A percentile compares a stretch with the other conserved stretches of the same genome.
These are phyloP conservation scores for Butyriboletus pseudospeciosus DNA, from an alignment of 1,284 basidiomycete genomes.

Conservation along the genomic window DNA sequence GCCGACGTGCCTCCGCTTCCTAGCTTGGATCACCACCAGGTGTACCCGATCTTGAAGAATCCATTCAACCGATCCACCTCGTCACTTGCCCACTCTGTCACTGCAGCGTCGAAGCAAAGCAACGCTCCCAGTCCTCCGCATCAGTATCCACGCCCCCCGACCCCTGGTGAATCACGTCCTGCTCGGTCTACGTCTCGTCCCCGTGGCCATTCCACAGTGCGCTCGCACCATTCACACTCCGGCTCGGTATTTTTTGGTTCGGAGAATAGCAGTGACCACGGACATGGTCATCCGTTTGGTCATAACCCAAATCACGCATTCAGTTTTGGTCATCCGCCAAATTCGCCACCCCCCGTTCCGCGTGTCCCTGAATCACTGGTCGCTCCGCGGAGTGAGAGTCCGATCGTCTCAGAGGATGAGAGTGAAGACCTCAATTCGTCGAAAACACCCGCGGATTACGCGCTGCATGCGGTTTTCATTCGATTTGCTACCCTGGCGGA, in stretches of 20 bases:
- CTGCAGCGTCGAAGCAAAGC: slow-evolving; percentile 36
- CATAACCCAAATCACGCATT: slow-evolving; percentile 26
- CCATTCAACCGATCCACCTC: slow-evolving; percentile 77
- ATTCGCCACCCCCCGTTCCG: slow-evolving; percentile 72
- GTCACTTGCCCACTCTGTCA: slow-evolving; percentile 48
- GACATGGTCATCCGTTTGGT: slow-evolving; percentile 40
- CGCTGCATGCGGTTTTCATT: slow-evolving; percentile 81
- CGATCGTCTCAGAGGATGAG: slow-evolving; percentile 54
- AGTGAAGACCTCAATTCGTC: slow-evolving; percentile 59
- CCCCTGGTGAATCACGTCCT: slow-evolving; percentile 50
- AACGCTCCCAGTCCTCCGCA: slow-evolving; percentile 39
- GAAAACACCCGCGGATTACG: slow-evolving; percentile 81
- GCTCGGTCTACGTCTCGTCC: slow-evolving; percentile 41
- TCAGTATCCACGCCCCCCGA: slow-evolving; percentile 50
- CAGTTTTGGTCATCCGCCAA: slow-evolving; percentile 34
- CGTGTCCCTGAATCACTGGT: slow-evolving; percentile 62
- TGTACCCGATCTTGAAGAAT: slow-evolving; percentile 66
- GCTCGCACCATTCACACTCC: slow-evolving; percentile 69
- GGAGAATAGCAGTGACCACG: slow-evolving; percentile 65
- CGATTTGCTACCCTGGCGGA: slow-evolving; percentile 78
- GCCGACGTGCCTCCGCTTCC: slow-evolving; percentile 63
- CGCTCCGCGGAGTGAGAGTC: slow-evolving; percentile 46
- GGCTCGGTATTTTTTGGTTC: slow-evolving; percentile 67
- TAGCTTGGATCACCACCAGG: slow-evolving; percentile 54
- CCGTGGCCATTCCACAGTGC: slow-evolving; percentile 54